Percentiles rank a stretch among this genome's conserved stretches.
These are phyloP conservation scores for Fusarium nelsonii DNA, from an alignment of 2,329 filamentous ascomycete species.

Conservation along the genomic window DNA sequence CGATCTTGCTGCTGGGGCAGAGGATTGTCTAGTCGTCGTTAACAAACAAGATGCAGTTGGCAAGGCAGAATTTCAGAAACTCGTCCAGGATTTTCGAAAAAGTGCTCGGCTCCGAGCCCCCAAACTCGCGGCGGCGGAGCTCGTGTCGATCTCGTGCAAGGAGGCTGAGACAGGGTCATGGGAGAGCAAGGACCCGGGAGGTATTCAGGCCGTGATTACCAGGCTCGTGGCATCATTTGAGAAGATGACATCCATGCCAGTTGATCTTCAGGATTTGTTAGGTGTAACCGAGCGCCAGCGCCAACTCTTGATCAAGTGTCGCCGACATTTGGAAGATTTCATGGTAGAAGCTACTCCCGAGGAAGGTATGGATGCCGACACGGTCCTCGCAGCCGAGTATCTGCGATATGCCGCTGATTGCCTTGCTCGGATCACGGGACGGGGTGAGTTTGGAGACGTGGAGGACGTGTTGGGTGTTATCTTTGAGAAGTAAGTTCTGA, in stretches of 20 bases:
- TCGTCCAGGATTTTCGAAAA: slow-evolving; percentile 58
- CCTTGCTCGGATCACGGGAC: slow-evolving; percentile 88
- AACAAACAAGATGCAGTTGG: slow-evolving; percentile 71
- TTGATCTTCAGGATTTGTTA: slow-evolving; percentile 83
- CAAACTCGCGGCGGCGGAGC: slow-evolving; percentile 52
- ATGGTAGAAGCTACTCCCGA: slow-evolving; percentile 65
- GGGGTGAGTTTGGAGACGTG: slow-evolving; percentile 86
- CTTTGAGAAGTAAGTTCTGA: slow-evolving; percentile 86
- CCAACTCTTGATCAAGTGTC: slow-evolving; percentile 80
- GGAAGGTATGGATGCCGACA: slow-evolving; percentile 72
- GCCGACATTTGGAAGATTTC: slow-evolving; percentile 79
- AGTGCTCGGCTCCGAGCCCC: slow-evolving; percentile 33
- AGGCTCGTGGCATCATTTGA: slow-evolving; percentile 76
- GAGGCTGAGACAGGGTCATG: slow-evolving; percentile 58
- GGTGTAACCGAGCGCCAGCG: slow-evolving; percentile 93
- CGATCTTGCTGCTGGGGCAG: slow-evolving; percentile 62
- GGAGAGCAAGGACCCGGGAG: slow-evolving; percentile 65
- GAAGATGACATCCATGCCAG: slow-evolving; percentile 76
- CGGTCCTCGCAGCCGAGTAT: slow-evolving; percentile 91
- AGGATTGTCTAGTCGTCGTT: slow-evolving; percentile 66
- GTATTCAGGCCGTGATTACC: slow-evolving; percentile 76
- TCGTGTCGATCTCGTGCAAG: slow-evolving; percentile 76
- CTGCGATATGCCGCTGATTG: slow-evolving; percentile 83
- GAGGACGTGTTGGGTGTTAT: slow-evolving; percentile 97
- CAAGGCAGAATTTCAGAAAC: slow-evolving; percentile 49